These are phyloP conservation scores for Backusella circina DNA, from an alignment of 192 early-diverging fungal genomes.

Conservation along the genomic window DNA sequence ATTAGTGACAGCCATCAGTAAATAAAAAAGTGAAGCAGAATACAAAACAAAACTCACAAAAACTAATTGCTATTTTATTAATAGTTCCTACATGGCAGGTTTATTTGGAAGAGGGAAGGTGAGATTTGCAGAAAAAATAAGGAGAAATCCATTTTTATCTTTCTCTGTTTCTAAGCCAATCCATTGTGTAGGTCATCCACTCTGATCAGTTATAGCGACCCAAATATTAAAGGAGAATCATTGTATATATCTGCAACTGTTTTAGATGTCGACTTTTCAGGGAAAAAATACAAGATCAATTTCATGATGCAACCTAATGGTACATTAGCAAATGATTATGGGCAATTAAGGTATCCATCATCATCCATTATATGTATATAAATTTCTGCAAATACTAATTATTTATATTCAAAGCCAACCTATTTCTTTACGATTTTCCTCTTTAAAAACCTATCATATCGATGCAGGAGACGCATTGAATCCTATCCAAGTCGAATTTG, in stretches of 20 bases:
- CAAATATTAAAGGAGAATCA: constrained; percentile 23
- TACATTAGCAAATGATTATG: constrained; percentile 35
- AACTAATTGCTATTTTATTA: background rate
- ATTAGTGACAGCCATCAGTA: constrained; percentile 15
- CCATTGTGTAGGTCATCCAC: constrained; percentile 8
- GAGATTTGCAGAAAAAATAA: background rate
- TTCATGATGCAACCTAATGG: constrained; percentile 44
- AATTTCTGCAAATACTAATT: background rate
- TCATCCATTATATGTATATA: background rate
- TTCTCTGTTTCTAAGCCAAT: background rate
- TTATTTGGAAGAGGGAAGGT: constrained; percentile 32
- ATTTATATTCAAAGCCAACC: constrained; percentile 8
- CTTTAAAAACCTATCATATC: constrained; percentile 12
- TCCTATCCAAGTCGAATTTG: constrained; percentile 21
- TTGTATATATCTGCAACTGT: constrained; percentile 38
- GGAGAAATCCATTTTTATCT: background rate
- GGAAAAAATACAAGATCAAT: constrained; percentile 42
- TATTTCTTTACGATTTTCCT: constrained; percentile 20
- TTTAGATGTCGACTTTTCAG: constrained; percentile 42
- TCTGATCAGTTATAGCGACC: constrained; percentile 23
- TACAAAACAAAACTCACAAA: background rate
- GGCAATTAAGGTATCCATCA: constrained; percentile 24
- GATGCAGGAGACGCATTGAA: constrained; percentile 19
- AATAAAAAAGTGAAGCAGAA: too few species aligned
- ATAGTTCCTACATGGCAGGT: constrained; percentile 32